Evolutionary conservation across 352 stramenopile species (phyloP).

Genomic region (Pythium rishiriense): DNA sequence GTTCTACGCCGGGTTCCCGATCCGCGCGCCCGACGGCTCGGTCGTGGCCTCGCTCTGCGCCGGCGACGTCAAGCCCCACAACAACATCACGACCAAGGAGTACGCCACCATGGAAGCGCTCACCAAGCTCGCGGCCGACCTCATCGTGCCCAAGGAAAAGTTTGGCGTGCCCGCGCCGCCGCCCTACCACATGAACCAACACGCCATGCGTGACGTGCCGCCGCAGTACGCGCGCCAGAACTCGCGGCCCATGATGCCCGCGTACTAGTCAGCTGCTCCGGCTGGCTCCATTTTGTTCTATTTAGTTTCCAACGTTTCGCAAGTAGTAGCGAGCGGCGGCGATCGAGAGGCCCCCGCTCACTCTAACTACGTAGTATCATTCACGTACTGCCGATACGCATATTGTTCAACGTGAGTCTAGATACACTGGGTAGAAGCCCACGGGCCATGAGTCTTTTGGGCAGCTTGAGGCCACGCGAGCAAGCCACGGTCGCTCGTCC

Average conservation of each 20-base stretch:
- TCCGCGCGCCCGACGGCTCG: constrained; percentile 43
- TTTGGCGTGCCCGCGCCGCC: not conserved
- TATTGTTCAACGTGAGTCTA: not conserved
- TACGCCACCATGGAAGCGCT: constrained; percentile 77
- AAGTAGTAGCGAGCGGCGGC: too few relatives aligned
- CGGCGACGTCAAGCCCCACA: constrained; percentile 42
- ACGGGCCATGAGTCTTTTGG: not conserved
- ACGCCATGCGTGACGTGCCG: not conserved
- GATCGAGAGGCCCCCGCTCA: too few relatives aligned
- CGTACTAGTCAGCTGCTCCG: not conserved
- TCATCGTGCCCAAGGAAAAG: constrained; percentile 33
- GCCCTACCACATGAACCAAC: too few relatives aligned
- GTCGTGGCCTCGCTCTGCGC: constrained; percentile 52
- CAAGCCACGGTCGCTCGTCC: constrained; percentile 2
- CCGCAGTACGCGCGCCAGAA: not conserved
- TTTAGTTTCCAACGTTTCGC: too few relatives aligned
- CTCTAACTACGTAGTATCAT: too few relatives aligned
- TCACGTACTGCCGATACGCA: too few relatives aligned
- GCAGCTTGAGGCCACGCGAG: not conserved
- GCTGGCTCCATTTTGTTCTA: too few relatives aligned
- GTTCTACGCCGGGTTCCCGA: constrained; percentile 68
- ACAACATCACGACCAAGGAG: constrained; percentile 67
- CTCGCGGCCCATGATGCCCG: not conserved
- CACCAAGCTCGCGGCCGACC: constrained; percentile 47
- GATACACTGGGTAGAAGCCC: not conserved